Evolutionary conservation across 352 stramenopile species (phyloP), one percentile per base, ranked within the genome.

Genomic region (Globisporangium splendens): DNA sequence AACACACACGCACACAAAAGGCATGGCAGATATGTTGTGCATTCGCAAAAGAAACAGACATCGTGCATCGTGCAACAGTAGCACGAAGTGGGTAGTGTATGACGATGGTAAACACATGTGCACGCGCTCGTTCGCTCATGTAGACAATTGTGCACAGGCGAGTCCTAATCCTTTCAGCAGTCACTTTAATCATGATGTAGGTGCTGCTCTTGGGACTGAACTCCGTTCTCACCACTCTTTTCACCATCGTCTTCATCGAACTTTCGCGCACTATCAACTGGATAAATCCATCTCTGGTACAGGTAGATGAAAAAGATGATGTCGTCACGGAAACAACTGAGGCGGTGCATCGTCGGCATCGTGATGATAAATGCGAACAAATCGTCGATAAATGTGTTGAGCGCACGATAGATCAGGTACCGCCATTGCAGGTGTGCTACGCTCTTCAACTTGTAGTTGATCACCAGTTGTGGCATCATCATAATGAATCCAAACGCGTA

Each of bases 341-440:
- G 75, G 41, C 86, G 79, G 61, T 97, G 88, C 67, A 96, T 87
- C n/a, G 86, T 89, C 22, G 90, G 90, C 88, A 96, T 97, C 39
- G 90, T 77, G 61, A 97, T 94, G 33, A 97, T 73, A 60, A 92
- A 97, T 1, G 90, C 90, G 61, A 97, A 97, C 20, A 95, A 72
- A 56, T 97, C 90, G 66, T 97, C 90, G 51, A 97, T 93, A 69
- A 97, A 97, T 10, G 90, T 97, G 69, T 96, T 97, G 63, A 97
- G 91, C 10, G 91, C 79, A 31, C 84, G 81, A 75, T 99, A 99
- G 52, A 98, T 88, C 50, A 99, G 78, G 50, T 96, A 87, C 39
- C 93, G 83, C 95, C 96, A 99, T 56, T 94, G 88, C 42, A 97
- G 61, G 54, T 97, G 90, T 15, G 89, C 88, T 18, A 97, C 89